Conservation (phyloP, 2,329 filamentous ascomycete species). For the Fusarium haematococcum region DNA sequence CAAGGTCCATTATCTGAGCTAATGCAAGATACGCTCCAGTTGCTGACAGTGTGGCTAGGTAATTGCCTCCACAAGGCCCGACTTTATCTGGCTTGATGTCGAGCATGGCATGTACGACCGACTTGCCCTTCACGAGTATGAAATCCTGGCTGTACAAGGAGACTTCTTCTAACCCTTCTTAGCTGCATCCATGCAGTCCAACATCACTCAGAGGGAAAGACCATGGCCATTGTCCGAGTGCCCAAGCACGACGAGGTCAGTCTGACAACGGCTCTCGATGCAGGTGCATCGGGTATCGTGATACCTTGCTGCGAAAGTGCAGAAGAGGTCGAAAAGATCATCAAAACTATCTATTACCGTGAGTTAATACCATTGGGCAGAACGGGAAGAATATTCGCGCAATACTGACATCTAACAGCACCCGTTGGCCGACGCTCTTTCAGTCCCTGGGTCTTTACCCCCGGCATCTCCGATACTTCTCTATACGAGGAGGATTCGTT, state of each 20-base stretch:
- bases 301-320: neutral
- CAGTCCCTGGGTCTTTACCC: neutral
- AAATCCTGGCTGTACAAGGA: too few relatives aligned
- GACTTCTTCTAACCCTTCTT: neutral
- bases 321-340: neutral
- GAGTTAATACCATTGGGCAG: neutral
- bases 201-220: neutral
- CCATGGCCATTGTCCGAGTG: neutral
- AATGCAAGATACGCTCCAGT: neutral
- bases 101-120: conserved; percentile 2
- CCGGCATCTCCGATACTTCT: neutral
- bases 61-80: neutral
- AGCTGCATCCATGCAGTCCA: neutral
- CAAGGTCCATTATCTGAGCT: neutral
- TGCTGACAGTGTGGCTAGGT: neutral
- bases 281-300: neutral
- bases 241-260: conserved; percentile 3
- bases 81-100: neutral
- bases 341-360: neutral
- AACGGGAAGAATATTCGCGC: neutral
- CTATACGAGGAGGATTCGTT: neutral
- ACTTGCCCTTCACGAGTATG: conserved; percentile 1
- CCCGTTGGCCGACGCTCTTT: neutral
- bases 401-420: neutral
- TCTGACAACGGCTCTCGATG: neutral